Conservation (phyloP, 192 early-diverging fungal species). For the Pilaira anomala region DNA sequence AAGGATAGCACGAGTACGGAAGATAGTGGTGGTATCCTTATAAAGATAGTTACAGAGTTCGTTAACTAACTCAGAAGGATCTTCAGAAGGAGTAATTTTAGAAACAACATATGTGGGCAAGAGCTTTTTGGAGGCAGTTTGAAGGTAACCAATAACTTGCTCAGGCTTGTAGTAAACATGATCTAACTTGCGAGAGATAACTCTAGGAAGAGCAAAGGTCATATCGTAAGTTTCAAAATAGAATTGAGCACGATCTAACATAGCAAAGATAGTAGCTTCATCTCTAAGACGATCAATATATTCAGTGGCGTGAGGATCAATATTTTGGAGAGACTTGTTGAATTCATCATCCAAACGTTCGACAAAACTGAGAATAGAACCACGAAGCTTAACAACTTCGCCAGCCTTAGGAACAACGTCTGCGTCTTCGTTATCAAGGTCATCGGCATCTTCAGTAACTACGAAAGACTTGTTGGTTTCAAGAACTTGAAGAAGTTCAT, state of each 20-base stretch:
- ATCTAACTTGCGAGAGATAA: constrained; percentile 85
- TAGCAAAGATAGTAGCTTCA: constrained; percentile 80
- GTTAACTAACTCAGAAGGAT: constrained; percentile 68
- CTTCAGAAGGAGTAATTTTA: constrained; percentile 43
- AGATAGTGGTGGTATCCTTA: constrained; percentile 73
- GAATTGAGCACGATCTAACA: constrained; percentile 82
- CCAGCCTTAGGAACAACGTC: constrained; percentile 53
- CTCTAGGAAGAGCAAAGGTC: constrained; percentile 64
- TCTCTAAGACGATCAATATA: constrained; percentile 94
- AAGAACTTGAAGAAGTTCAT: constrained; percentile 72
- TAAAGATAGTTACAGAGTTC: constrained; percentile 88
- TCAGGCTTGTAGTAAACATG: constrained; percentile 99
- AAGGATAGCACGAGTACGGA: constrained; percentile 92
- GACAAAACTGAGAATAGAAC: constrained; percentile 81
- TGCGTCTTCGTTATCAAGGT: constrained; percentile 62
- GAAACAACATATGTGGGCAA: constrained; percentile 47
- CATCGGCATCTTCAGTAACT: constrained; percentile 68
- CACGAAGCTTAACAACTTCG: constrained; percentile 63
- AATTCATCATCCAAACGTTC: constrained; percentile 98
- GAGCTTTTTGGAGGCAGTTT: constrained; percentile 45
- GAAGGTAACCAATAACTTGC: constrained; percentile 74
- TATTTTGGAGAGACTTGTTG: constrained; percentile 89
- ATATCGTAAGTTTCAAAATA: constrained; percentile 76
- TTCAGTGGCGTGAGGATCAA: constrained; percentile 96
- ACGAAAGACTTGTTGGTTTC: constrained; percentile 70